Evolutionary conservation across 176 grass and related monocot genomes (phyloP).

Genomic region (Typha latifolia): DNA sequence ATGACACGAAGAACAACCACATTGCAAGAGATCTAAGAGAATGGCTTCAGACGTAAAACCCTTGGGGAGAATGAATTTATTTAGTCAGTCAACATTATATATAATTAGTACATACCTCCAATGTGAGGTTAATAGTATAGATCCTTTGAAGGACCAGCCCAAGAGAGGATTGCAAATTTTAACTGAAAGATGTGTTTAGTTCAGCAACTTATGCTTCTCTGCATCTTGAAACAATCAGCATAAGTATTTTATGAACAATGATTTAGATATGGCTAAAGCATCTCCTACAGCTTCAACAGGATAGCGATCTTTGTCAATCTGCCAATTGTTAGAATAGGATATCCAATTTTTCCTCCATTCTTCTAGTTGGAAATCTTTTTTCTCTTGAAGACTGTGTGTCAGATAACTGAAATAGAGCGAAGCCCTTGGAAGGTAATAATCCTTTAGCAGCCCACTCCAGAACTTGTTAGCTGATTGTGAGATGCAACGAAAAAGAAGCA

Average conservation of each 20-base stretch:
- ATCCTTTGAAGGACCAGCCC: no score
- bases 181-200: no score
- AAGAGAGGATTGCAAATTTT: no score
- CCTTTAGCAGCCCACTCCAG: conserved; percentile 83
- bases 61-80: no score
- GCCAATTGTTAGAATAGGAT: conserved; percentile 76
- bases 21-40: no score
- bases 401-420: conserved; percentile 72
- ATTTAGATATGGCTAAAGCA: conserved; percentile 55
- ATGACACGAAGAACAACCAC: no score
- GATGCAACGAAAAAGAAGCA: neutral
- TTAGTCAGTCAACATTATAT: no score
- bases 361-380: conserved; percentile 52
- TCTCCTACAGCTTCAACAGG: conserved; percentile 46
- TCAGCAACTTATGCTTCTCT: no score
- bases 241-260: conserved; percentile 63
- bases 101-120: no score
- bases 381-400: conserved; percentile 50
- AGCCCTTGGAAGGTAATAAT: conserved; percentile 84
- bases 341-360: conserved; percentile 84
- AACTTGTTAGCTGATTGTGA: conserved; percentile 67
- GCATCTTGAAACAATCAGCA: conserved; percentile 24
- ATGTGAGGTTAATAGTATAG: no score
- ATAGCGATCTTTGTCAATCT: conserved; percentile 45
- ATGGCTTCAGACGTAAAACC: no score